Evolutionary conservation across 495 filamentous ascomycete species (phyloP).

Genomic region (Penicillium tannophilum): DNA sequence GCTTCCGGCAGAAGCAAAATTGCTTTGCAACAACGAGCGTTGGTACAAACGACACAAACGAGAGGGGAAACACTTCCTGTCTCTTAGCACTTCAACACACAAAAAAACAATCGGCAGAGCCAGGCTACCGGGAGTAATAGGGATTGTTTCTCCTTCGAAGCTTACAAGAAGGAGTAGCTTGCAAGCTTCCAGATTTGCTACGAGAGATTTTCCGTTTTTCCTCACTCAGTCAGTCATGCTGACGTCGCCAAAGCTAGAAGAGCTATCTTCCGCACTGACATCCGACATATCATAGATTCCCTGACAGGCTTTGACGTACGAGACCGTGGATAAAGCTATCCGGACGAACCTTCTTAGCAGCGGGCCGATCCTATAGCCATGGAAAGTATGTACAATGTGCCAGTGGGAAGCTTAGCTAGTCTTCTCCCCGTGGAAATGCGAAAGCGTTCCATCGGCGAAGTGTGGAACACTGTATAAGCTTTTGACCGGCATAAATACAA

Average conservation of each 20-base stretch:
- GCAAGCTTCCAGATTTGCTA: background rate
- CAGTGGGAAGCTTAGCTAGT: conserved; percentile 3
- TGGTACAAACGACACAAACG: background rate
- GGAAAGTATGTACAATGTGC: conserved; percentile 4
- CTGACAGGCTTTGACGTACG: conserved; percentile 30
- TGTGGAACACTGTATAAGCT: conserved; percentile 10
- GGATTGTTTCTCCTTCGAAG: background rate
- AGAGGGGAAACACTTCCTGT: background rate
- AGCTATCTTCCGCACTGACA: background rate
- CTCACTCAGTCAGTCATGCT: conserved; percentile 34
- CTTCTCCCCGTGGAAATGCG: conserved; percentile 7
- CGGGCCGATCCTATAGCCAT: conserved; percentile 12
- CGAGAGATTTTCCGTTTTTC: background rate
- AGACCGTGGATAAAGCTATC: conserved; percentile 22
- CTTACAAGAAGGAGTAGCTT: background rate
- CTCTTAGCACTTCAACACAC: background rate
- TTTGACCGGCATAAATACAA: background rate
- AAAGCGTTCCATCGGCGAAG: conserved; percentile 14
- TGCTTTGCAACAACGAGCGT: too few species aligned
- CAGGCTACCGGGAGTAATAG: background rate
- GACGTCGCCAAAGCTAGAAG: conserved; percentile 30
- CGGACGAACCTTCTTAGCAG: conserved; percentile 44
- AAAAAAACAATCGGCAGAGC: background rate
- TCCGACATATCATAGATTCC: background rate
- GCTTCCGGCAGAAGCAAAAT: background rate